Evolutionary conservation across 108 stramenopile genomes (phyloP).

Genomic region (Nannochloropsis gaditana): DNA sequence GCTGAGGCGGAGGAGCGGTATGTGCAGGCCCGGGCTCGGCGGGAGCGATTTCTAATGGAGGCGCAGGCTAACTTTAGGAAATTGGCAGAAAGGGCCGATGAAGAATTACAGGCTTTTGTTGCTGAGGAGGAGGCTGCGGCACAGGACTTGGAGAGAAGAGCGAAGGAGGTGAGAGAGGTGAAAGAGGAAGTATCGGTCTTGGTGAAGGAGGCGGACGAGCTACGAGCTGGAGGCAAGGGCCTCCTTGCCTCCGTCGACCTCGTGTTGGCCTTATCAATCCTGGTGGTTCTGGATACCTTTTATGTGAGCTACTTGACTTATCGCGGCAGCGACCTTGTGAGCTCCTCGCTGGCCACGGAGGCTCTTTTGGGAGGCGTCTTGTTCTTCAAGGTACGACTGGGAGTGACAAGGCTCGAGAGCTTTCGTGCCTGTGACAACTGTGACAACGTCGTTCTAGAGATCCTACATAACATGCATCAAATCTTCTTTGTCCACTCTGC

Average conservation of each 20-base stretch:
- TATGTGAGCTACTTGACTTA: conserved; percentile 13
- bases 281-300: background rate
- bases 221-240: background rate
- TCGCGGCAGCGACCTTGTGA: background rate
- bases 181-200: background rate
- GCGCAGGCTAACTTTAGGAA: background rate
- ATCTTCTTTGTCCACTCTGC: no score
- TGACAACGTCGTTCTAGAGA: no score
- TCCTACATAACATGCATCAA: no score
- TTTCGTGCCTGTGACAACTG: no score
- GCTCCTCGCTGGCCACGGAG: background rate
- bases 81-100: background rate
- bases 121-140: background rate
- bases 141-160: background rate
- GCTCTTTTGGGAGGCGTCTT: background rate
- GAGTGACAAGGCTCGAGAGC: no score
- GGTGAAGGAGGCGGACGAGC: conserved; percentile 1
- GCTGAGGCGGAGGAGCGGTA: background rate
- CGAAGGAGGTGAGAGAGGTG: conserved; percentile 14
- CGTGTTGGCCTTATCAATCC: background rate
- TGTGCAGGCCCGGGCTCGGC: background rate
- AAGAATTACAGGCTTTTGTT: background rate
- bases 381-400: background rate
- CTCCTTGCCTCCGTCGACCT: background rate
- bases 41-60: background rate